phyloP scores from a whole-genome alignment of 225 moss, liverwort and hornwort genomes.

The Pseudoscleropodium purum region DNA sequence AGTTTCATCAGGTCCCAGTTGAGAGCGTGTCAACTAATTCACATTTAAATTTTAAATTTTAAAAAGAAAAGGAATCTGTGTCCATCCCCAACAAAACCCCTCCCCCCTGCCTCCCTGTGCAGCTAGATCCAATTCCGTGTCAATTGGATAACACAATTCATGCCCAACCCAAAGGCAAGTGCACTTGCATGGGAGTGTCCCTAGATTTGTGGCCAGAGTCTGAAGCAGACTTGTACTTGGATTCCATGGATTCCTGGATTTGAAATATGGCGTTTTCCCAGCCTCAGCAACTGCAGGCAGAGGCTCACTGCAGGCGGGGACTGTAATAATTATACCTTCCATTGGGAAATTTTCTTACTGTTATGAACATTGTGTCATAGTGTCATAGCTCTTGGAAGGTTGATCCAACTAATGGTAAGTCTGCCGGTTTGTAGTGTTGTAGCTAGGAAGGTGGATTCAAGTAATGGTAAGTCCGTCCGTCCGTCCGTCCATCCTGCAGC shows the following conservation, averaged over 20 bases:
- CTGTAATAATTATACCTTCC: too few relatives aligned
- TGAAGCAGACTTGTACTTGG: not conserved
- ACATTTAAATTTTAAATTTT: too few relatives aligned
- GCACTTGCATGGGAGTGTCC: not conserved
- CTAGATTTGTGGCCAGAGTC: not conserved
- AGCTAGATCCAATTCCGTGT: not conserved
- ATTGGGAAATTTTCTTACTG: too few relatives aligned
- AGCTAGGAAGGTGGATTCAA: too few relatives aligned
- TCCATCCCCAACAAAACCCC: not conserved
- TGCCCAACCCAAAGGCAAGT: not conserved
- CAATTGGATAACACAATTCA: not conserved
- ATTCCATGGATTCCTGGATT: not conserved
- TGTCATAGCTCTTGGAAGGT: too few relatives aligned
- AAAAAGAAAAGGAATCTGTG: not conserved
- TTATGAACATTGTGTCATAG: too few relatives aligned
- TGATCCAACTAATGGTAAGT: too few relatives aligned
- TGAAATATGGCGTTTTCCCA: not conserved
- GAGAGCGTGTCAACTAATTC: not conserved
- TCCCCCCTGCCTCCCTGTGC: not conserved
- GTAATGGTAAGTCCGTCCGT: too few relatives aligned
- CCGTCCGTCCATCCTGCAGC: too few relatives aligned
- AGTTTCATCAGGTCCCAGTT: not conserved
- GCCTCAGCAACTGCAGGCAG: not conserved
- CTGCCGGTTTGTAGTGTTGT: too few relatives aligned
- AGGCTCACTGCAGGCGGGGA: too few relatives aligned